Evolutionary conservation across 257 asterid species (phyloP).

Genomic region (Solanum virginianum): DNA sequence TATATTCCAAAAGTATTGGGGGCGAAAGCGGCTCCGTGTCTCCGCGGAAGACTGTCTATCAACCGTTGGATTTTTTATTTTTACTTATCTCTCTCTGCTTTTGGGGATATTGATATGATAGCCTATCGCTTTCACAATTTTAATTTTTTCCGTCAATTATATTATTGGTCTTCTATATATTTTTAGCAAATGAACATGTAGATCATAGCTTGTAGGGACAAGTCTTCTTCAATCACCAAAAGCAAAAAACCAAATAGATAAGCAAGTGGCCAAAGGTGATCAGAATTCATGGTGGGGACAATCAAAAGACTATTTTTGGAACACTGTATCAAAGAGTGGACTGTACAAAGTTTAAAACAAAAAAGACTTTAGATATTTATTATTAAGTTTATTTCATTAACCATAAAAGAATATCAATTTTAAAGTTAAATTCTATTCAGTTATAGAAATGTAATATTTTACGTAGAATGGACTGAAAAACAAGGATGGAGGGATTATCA

Average conservation of each 20-base stretch:
- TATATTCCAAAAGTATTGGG: conserved; percentile 36
- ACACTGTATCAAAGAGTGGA: not conserved
- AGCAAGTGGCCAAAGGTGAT: not conserved
- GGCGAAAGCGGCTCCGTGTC: conserved; percentile 54
- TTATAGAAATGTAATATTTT: not conserved
- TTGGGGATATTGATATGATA: not conserved
- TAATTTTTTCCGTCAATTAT: not conserved
- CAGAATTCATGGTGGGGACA: not conserved
- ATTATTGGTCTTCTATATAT: not conserved
- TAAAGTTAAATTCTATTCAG: not conserved
- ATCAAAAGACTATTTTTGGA: not conserved
- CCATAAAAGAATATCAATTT: not conserved
- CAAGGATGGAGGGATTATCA: not conserved
- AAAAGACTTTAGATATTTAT: not conserved
- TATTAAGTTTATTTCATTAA: not conserved
- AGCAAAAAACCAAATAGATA: not conserved
- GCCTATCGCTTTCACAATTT: conserved; percentile 6
- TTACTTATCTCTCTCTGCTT: not conserved
- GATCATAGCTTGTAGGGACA: not conserved
- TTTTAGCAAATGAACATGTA: not conserved
- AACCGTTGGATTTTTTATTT: conserved; percentile 25
- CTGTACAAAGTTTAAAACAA: not conserved
- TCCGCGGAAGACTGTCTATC: conserved; percentile 34
- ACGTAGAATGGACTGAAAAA: not conserved
- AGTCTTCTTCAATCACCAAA: not conserved